Evolutionary conservation across 345 rosid genomes (phyloP).

Genomic region (Euphorbia pulcherrima): DNA sequence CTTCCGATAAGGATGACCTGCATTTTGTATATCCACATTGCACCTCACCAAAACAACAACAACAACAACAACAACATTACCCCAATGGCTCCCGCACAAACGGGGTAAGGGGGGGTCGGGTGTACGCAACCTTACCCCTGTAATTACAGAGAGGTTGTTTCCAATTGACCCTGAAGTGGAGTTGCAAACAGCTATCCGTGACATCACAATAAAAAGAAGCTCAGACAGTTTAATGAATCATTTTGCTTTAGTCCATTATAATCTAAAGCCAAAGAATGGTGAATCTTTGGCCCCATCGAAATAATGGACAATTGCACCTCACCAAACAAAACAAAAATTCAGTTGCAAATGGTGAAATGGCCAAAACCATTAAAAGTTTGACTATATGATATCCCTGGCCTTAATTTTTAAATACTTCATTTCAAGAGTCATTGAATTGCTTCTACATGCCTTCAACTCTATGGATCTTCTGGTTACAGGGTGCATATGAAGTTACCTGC

Average conservation of each 20-base stretch:
- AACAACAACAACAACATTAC: too few relatives aligned
- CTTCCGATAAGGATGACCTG: constrained; percentile 4
- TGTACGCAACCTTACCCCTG: too few relatives aligned
- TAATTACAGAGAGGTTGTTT: too few relatives aligned
- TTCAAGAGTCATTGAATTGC: not conserved
- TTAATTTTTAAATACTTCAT: not conserved
- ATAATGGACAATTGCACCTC: not conserved
- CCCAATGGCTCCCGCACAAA: too few relatives aligned
- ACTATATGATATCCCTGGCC: not conserved
- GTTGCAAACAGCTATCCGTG: too few relatives aligned
- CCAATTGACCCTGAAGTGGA: too few relatives aligned
- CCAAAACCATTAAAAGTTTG: not conserved
- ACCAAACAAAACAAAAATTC: not conserved
- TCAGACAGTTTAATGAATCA: too few relatives aligned
- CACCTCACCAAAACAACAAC: not conserved
- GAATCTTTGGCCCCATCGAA: too few relatives aligned
- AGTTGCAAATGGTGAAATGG: not conserved
- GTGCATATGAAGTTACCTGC: not conserved
- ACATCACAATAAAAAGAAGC: too few relatives aligned
- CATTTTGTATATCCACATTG: not conserved
- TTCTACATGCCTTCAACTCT: not conserved
- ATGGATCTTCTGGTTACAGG: not conserved
- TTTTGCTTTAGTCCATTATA: too few relatives aligned
- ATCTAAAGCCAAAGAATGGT: too few relatives aligned
- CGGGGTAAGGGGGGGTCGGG: too few relatives aligned